Conservation (phyloP, 306 rosid species). For the Phaseolus lunatus region DNA sequence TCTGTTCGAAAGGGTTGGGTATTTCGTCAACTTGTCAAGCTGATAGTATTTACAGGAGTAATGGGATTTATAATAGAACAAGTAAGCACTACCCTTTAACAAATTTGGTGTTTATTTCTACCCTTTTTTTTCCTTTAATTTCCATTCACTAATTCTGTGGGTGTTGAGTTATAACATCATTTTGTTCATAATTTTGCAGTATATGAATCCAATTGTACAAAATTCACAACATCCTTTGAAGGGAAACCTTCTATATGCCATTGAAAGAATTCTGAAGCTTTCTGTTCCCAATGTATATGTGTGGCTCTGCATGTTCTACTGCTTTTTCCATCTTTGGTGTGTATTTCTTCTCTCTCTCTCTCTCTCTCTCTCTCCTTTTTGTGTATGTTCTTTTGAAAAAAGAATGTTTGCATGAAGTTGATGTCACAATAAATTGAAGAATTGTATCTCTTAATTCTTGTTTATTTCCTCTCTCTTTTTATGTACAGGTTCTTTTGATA, state of each 20-base stretch:
- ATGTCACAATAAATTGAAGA: slow-evolving; percentile 28
- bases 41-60: slow-evolving; percentile 89
- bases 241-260: slow-evolving; percentile 82
- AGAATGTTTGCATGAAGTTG: neutral
- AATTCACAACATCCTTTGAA: slow-evolving; percentile 96
- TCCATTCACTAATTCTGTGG: neutral
- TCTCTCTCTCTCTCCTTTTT: slow-evolving; percentile 20
- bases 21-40: slow-evolving; percentile 79
- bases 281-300: slow-evolving; percentile 96
- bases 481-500: neutral
- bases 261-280: slow-evolving; percentile 94
- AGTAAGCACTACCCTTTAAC: slow-evolving; percentile 57
- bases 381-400: neutral
- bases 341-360: slow-evolving; percentile 44
- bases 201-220: slow-evolving; percentile 91
- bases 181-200: slow-evolving; percentile 63
- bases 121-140: neutral
- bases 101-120: slow-evolving; percentile 19
- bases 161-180: slow-evolving; percentile 44
- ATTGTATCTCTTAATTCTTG: neutral
- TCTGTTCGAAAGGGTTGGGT: slow-evolving; percentile 94
- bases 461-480: neutral
- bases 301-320: slow-evolving; percentile 99
- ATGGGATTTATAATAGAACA: slow-evolving; percentile 98
- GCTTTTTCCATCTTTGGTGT: slow-evolving; percentile 96